A percentile compares a stretch with the other conserved stretches of the same genome.
Evolutionary conservation across 805 yeast genomes (phyloP).

Genomic region (Lachancea dasiensis): DNA sequence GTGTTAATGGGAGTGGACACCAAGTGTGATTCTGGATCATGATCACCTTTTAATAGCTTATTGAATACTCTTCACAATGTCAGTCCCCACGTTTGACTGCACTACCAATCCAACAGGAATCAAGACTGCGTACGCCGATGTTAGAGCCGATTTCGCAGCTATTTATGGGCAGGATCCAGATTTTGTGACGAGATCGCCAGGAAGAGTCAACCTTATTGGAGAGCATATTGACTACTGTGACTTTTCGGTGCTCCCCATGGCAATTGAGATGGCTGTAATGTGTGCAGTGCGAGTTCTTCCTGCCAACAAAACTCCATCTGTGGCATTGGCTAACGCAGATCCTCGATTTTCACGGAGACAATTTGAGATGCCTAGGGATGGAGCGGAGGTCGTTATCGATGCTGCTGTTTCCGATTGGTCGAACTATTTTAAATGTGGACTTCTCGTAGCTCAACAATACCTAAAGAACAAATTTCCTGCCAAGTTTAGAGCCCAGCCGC

Average conservation of each 20-base stretch:
- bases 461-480: slow-evolving; percentile 32
- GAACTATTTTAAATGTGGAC: slow-evolving; percentile 63
- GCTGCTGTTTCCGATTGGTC: slow-evolving; percentile 50
- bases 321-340: slow-evolving; percentile 35
- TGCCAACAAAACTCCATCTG: slow-evolving; percentile 20
- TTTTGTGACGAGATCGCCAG: slow-evolving; percentile 66
- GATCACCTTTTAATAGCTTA: too few relatives aligned
- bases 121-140: neutral
- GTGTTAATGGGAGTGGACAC: too few relatives aligned
- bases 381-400: slow-evolving; percentile 42
- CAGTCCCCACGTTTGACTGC: slow-evolving; percentile 3
- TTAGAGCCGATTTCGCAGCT: slow-evolving; percentile 8
- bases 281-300: slow-evolving; percentile 42
- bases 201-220: slow-evolving; percentile 68
- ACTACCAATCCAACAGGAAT: neutral
- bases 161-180: slow-evolving; percentile 34
- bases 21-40: too few relatives aligned
- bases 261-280: slow-evolving; percentile 57
- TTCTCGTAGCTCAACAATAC: slow-evolving; percentile 51
- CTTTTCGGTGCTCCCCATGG: slow-evolving; percentile 68
- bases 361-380: slow-evolving; percentile 38
- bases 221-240: slow-evolving; percentile 69
- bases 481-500: slow-evolving; percentile 26
- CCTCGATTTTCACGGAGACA: slow-evolving; percentile 32
- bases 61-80: too few relatives aligned